These are phyloP conservation scores for Obelidium mucronatum DNA, from an alignment of 192 early-diverging fungal species.

Conservation along the genomic window DNA sequence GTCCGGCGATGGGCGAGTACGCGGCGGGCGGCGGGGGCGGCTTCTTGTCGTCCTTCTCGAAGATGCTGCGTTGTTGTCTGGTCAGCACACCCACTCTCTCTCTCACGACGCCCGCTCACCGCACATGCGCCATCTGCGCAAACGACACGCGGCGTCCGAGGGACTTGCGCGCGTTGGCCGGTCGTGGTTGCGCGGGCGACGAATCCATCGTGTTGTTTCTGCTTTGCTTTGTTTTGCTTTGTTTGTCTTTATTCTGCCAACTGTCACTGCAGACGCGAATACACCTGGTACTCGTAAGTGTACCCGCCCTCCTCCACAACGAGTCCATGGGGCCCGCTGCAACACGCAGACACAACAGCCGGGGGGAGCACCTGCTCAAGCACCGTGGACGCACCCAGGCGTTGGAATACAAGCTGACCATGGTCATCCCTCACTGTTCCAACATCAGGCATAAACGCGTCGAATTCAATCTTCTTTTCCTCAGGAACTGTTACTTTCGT, in stretches of 20 bases:
- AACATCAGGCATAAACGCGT: constrained; percentile 24
- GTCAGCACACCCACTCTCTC: neutral
- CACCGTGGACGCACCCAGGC: neutral
- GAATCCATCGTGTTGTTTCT: neutral
- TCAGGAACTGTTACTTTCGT: constrained; percentile 68
- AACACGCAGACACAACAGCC: neutral
- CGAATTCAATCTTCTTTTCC: constrained; percentile 33
- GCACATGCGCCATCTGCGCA: constrained; percentile 31
- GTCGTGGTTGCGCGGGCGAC: neutral
- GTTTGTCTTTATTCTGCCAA: neutral
- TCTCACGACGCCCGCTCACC: neutral
- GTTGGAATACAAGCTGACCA: neutral
- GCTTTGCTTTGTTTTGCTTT: neutral
- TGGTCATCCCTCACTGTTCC: constrained; percentile 53
- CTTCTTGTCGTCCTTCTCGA: constrained; percentile 18
- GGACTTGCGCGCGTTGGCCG: constrained; percentile 24
- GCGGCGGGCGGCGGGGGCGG: neutral
- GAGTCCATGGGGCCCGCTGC: neutral
- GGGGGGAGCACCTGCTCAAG: neutral
- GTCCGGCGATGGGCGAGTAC: constrained; percentile 26
- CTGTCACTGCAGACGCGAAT: no score
- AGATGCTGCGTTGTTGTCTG: constrained; percentile 9
- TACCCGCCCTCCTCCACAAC: neutral
- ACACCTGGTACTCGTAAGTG: neutral
- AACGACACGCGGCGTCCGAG: constrained; percentile 37